Evolutionary conservation across 345 rosid genomes (phyloP).

Genomic region (Clarkia xantiana): DNA sequence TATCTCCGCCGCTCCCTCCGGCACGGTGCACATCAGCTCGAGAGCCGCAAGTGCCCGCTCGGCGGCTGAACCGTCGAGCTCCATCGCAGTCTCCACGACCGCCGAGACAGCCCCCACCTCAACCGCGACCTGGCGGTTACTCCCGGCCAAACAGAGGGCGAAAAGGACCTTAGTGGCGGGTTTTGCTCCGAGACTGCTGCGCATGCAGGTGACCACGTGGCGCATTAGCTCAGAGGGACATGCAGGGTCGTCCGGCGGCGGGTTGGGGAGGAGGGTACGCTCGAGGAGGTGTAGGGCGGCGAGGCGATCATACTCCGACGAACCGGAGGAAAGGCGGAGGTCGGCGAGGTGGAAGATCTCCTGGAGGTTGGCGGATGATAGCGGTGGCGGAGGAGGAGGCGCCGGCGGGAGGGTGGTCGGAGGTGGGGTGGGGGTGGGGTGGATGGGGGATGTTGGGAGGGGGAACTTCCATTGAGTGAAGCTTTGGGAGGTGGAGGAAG

Average conservation of each 20-base stretch:
- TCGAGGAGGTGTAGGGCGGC: conserved; percentile 60
- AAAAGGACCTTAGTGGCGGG: conserved; percentile 58
- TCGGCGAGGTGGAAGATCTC: conserved; percentile 61
- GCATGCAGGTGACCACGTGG: conserved; percentile 37
- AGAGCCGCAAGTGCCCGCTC: conserved; percentile 73
- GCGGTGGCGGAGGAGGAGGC: conserved; percentile 28
- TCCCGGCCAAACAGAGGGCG: conserved; percentile 68
- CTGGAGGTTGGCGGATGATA: conserved; percentile 28
- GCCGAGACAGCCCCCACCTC: conserved; percentile 64
- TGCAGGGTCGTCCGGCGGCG: conserved; percentile 39
- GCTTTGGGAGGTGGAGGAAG: conserved; percentile 71
- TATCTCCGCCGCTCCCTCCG: conserved; percentile 66
- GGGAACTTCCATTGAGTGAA: conserved; percentile 88
- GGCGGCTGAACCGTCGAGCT: conserved; percentile 54
- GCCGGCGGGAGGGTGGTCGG: conserved; percentile 8
- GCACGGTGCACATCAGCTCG: conserved; percentile 66
- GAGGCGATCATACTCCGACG: conserved; percentile 38
- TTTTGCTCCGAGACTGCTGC: conserved; percentile 34
- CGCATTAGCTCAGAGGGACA: conserved; percentile 52
- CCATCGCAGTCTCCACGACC: conserved; percentile 53
- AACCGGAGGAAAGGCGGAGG: conserved; percentile 43
- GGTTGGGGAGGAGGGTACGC: conserved; percentile 59
- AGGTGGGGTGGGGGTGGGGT: conserved; percentile 8
- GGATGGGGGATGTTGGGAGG: conserved; percentile 33
- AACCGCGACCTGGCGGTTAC: conserved; percentile 67